Evolutionary conservation across 2,329 filamentous ascomycete genomes (phyloP).

Genomic region (Lecanoromycetidae sp.): DNA sequence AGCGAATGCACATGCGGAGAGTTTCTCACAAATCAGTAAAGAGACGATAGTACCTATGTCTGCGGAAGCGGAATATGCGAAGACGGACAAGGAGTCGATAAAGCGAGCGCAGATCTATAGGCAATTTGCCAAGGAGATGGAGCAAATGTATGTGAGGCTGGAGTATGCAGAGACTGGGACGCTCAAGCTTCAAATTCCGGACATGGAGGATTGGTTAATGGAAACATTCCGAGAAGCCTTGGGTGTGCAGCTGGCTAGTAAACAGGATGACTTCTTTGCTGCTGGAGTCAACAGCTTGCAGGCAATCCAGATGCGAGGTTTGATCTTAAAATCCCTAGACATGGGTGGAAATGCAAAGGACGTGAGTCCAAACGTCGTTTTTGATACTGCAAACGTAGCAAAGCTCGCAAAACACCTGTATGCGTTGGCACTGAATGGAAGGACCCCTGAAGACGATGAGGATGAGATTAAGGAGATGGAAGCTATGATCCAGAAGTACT

Average conservation of each 20-base stretch:
- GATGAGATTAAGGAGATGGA: conserved; percentile 29
- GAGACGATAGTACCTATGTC: conserved; percentile 40
- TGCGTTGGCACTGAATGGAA: conserved; percentile 19
- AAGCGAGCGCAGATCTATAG: conserved; percentile 44
- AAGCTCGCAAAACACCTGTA: conserved; percentile 29
- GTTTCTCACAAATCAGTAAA: conserved; percentile 27
- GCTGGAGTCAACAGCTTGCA: conserved; percentile 50
- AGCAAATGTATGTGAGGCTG: conserved; percentile 31
- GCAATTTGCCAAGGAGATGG: conserved; percentile 33
- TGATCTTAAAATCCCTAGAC: conserved; percentile 12
- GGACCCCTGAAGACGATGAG: conserved; percentile 23
- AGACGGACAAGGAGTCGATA: conserved; percentile 47
- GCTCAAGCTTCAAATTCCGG: conserved; percentile 5
- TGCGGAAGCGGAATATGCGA: conserved; percentile 17
- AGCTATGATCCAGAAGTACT: conserved; percentile 37
- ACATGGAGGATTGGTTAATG: conserved; percentile 10
- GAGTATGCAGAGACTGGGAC: conserved; percentile 7
- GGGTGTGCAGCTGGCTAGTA: neutral
- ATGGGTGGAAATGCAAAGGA: conserved; percentile 8
- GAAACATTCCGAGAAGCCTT: conserved; percentile 3
- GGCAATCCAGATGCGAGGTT: conserved; percentile 39
- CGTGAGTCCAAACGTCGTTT: conserved; percentile 47
- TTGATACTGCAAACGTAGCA: conserved; percentile 46
- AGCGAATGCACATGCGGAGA: conserved; percentile 39
- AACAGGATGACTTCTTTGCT: conserved; percentile 42